Conservation (phyloP, 2,329 filamentous ascomycete genomes). For the Dactylonectria estremocensis region DNA sequence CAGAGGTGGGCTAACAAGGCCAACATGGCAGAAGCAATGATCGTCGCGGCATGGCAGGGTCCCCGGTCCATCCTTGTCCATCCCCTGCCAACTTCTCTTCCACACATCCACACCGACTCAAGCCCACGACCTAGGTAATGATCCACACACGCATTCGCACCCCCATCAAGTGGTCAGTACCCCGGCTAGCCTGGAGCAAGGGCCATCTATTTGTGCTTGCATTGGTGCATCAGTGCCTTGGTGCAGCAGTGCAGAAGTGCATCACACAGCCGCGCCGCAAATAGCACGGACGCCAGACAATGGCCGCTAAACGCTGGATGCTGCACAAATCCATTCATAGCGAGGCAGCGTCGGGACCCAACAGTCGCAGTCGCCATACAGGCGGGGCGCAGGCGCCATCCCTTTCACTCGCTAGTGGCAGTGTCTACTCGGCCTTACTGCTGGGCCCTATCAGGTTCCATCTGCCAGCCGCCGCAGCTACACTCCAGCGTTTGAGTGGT, state of each 20-base stretch:
- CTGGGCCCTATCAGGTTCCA: conserved; percentile 6
- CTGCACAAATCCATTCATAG: conserved; percentile 10
- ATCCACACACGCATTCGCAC: conserved; percentile 6
- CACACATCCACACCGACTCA: conserved; percentile 4
- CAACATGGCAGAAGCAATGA: too few relatives aligned
- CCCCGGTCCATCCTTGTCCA: conserved; percentile 1
- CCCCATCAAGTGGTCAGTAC: background rate
- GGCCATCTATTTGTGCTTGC: too few relatives aligned
- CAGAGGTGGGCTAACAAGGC: too few relatives aligned
- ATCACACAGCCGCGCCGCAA: conserved; percentile 49
- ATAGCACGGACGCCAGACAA: conserved; percentile 39
- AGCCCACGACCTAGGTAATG: background rate
- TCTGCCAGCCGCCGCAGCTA: conserved; percentile 23
- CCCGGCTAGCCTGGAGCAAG: too few relatives aligned
- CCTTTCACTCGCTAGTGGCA: conserved; percentile 7
- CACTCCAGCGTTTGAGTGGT: conserved; percentile 16
- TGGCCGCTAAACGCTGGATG: background rate
- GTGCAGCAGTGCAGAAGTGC: conserved; percentile 1
- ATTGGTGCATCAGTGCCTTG: too few relatives aligned
- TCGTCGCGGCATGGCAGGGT: too few relatives aligned
- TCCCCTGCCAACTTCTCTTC: background rate
- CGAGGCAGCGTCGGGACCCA: background rate
- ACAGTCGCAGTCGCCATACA: conserved; percentile 8
- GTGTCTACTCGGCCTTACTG: conserved; percentile 5
- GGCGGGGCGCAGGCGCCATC: conserved; percentile 11